Base-by-base conservation (phyloP, 371 early-diverging fungal genomes). In the Mortierella sp. region DNA sequence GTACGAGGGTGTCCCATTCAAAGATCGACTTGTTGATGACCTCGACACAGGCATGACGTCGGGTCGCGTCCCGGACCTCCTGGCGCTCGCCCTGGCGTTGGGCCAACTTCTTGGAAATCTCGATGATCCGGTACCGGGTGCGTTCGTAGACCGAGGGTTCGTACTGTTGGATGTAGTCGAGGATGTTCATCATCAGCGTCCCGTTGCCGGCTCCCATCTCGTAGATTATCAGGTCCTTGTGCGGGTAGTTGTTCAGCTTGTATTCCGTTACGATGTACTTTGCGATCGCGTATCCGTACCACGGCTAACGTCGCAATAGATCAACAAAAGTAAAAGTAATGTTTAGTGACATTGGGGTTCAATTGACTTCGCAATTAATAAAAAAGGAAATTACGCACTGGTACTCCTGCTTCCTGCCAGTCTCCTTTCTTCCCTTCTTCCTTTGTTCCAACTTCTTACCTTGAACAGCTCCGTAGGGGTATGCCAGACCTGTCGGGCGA, bases 171-270 rank as follows among this genome's bases (percentile, higher is more conserved):
- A 98, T 88, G 74, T 94, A 97, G 74, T 97, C 97, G 55, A 98
- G 89, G 16, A 99, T 94, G 85, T 98, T 95, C 67, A 91, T 71
- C 97, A 97, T 97, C 78, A 98, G 85, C 4, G 98, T 97, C 67
- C 98, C 99, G 78, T 98, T 98, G 66, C 99, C 99, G 6, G 96
- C 98, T 44, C 98, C 98, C 88, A 98, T 91, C 87, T 99, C 99
- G 84, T 96, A 98, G 58, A 99, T 94, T 41, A 93, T 89, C 71
- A 99, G 83, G 66, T 92, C 92, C 68, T 89, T 89, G 75, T 87
- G 86, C 11, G 90, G 89, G 69, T 84, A 88, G 47, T 88, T 77
- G 70, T 90, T 92, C 14, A 89, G 82, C 79, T 93, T 93, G 89
- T 93, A 94, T 85, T 94, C 92, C 34, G 90, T 84, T n/a, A 96